Base-by-base conservation (phyloP, 1,139 yeast genomes). In the Schwanniomyces etchellsii region DNA sequence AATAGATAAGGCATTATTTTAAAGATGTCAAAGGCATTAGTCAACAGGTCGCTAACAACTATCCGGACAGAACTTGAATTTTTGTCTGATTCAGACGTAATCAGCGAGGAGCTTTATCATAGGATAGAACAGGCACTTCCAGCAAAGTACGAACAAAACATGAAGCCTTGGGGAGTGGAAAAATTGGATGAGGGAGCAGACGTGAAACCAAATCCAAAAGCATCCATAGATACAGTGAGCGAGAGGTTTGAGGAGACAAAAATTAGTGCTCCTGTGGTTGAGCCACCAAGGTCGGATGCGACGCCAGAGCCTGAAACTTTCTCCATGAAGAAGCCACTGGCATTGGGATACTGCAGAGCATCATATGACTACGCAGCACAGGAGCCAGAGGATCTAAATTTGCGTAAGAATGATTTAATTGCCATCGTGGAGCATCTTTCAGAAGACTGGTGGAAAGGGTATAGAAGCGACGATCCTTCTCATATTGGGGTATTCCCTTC, bases 401-500 rank as follows among this genome's bases (percentile, higher is more conserved):
- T 91, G 28, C 50, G 45, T 28, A 70, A 64, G 29, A 96, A 93
- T 29, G 91, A 81, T 39, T 75, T 71, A 47, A 55, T 91, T 32
- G 73, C 73, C 24, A 73, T 91, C 5, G 39, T 74, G 4, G 95
- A 88, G 50, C 85, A 77, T 50, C 68, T 82, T 36, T 84, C 93
- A 14, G 70, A 72, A 24, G 93, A 88, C 52, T 89, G 98, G 97
- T 88, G 93, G 86, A 81, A 76, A 52, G 97, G 98, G 26, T 64
- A 59, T 46, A 56, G 50, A 36, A 44, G 47, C 31, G 64, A 64
- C 15, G 59, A 64, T 35, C 41, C 55, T 24, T 52, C 64, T 10
- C 54, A 57, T 16, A 71, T 73, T 5, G 98, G 98, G 16, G 79
- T 89, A 45, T 89, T 91, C 63, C 98, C 98, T 5, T 65, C 93